Conservation (phyloP, 768 basidiomycete genomes). For the Boletus reticulatus region DNA sequence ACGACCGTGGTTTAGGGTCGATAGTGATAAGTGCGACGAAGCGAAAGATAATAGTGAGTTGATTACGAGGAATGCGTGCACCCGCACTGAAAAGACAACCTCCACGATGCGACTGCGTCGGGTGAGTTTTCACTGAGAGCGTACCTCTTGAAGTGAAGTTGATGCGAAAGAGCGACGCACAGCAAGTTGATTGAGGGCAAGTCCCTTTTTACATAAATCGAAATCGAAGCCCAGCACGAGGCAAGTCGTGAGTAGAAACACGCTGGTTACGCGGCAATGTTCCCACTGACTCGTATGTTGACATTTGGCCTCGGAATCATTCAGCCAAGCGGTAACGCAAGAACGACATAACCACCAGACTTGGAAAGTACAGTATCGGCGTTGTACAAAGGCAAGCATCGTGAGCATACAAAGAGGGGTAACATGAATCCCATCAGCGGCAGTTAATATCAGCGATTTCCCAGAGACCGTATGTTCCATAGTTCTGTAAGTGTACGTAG, state of each 20-base stretch:
- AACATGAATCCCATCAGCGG: background rate
- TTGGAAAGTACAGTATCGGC: background rate
- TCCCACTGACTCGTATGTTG: too few relatives aligned
- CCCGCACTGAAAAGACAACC: conserved; percentile 8
- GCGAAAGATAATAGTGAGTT: background rate
- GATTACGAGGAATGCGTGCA: background rate
- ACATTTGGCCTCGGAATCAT: too few relatives aligned
- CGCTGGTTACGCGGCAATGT: too few relatives aligned
- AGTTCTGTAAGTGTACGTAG: background rate
- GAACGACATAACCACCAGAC: background rate
- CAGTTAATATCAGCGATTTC: conserved; percentile 20
- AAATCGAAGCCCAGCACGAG: background rate
- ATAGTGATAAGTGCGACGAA: too few relatives aligned
- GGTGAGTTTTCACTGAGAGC: conserved; percentile 1
- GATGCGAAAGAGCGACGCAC: background rate
- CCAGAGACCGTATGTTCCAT: conserved; percentile 24
- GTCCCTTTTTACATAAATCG: too few relatives aligned
- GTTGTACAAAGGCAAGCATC: too few relatives aligned
- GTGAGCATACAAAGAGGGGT: background rate
- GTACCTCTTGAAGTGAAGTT: background rate
- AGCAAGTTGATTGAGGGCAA: conserved; percentile 1
- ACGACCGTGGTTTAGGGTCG: too few relatives aligned
- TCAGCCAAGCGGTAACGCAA: too few relatives aligned
- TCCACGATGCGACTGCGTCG: background rate
- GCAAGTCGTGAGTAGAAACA: background rate